Base-by-base conservation (phyloP, 1,284 basidiomycete genomes). In the Pascua guehoae region DNA sequence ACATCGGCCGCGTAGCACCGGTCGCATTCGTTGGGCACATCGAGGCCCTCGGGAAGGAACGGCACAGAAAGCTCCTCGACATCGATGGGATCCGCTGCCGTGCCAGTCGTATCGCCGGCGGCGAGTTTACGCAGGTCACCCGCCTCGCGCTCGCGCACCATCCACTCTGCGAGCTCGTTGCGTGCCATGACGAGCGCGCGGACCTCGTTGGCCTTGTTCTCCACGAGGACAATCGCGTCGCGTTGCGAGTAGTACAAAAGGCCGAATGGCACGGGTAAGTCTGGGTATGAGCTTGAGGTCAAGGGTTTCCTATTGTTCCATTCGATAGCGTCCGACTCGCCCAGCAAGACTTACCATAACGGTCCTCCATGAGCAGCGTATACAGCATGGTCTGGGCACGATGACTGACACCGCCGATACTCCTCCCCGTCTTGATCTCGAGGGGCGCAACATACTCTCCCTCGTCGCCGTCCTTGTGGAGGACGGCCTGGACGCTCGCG, bases 331-430 rank as follows among this genome's bases (percentile, higher is more conserved):
- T n/a, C n/a, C 24, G 7, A 32, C 24, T 4, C 24, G 24, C 24
- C n/a, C 24, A 32, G 24, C 24, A 7, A 32, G 24, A 66, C 76
- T 53, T 53, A 62, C 88, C 86, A 70, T 98, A 98, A 12, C 93
- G 84, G 69, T 98, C 94, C 40, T 86, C 84, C 71, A 94, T 86
- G 8, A 99, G 83, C 12, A 98, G 80, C 0, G 92, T 97, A 72
- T 98, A 99, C 8, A 98, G 79, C 87, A 97, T 94, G 1, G 96
- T 98, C 76, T 99, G 95, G 0, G 96, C 96, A 44, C 93, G 87
- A 74, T 98, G 96, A 65, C 95, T 91, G 83, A 94, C 86, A 2
- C 87, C 84, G 12, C 85, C 85, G 36, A 85, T 78, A 1, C 86
- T 76, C 51, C 88, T 81, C 1, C 96, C 95, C 0, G 95, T 99